These are phyloP conservation scores for Eucommia ulmoides DNA, from an alignment of 257 asterid genomes.

Conservation along the genomic window DNA sequence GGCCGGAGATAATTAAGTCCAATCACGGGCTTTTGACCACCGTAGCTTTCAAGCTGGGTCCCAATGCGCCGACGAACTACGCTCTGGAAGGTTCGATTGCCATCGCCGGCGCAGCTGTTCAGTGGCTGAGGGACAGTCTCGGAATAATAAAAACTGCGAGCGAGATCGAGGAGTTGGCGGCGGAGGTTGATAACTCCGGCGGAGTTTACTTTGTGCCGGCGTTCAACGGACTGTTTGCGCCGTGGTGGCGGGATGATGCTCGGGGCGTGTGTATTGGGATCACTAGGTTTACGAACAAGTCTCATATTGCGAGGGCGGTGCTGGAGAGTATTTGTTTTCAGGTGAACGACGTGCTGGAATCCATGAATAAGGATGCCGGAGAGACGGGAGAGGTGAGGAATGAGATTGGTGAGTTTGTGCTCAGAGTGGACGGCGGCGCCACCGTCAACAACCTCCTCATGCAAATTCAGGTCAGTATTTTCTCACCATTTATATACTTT, in stretches of 20 bases:
- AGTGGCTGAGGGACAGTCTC: conserved; percentile 93
- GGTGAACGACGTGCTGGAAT: conserved; percentile 82
- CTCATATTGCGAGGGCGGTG: conserved; percentile 90
- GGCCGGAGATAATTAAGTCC: conserved; percentile 48
- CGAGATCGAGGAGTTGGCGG: conserved; percentile 85
- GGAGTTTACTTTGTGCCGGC: conserved; percentile 97
- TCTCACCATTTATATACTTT: neutral
- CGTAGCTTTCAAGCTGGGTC: conserved; percentile 79
- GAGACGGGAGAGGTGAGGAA: conserved; percentile 44
- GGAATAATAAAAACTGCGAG: conserved; percentile 67
- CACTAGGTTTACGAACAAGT: conserved; percentile 83
- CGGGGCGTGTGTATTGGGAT: conserved; percentile 85
- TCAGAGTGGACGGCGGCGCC: conserved; percentile 96
- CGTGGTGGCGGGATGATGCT: conserved; percentile 99
- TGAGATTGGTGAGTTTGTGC: conserved; percentile 48
- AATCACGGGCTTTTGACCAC: conserved; percentile 77
- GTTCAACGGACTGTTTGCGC: conserved; percentile 89
- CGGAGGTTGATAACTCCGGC: conserved; percentile 55
- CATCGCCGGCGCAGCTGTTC: conserved; percentile 97
- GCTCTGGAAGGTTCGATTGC: conserved; percentile 98
- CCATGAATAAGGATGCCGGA: conserved; percentile 89
- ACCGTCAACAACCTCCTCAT: conserved; percentile 72
- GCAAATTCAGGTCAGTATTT: conserved; percentile 77
- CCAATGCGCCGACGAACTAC: conserved; percentile 64
- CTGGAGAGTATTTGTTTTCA: conserved; percentile 99